phyloP scores from a whole-genome alignment of 2,329 filamentous ascomycete genomes.

The Alternaria hordeiaustralica region DNA sequence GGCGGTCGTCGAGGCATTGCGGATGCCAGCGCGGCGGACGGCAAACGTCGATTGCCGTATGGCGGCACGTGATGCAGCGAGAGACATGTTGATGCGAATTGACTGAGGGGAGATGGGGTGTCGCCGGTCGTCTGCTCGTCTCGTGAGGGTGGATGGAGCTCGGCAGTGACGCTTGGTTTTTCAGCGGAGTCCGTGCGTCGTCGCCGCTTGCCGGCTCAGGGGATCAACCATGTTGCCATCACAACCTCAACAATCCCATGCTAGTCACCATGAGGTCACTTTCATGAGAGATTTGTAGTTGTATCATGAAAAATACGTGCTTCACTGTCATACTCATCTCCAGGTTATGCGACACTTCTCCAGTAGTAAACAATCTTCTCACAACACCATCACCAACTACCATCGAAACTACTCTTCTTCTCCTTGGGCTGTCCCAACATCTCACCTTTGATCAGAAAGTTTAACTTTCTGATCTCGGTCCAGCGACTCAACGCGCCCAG shows the following conservation, averaged over 20 bases:
- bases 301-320: not conserved
- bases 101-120: slow-evolving; percentile 26
- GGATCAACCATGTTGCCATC: slow-evolving; percentile 8
- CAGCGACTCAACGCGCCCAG: slow-evolving; percentile 71
- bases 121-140: slow-evolving; percentile 21
- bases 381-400: slow-evolving; percentile 5
- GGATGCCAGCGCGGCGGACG: slow-evolving; percentile 52
- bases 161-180: slow-evolving; percentile 27
- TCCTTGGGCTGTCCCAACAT: slow-evolving; percentile 23
- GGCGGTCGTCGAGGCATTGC: slow-evolving; percentile 58
- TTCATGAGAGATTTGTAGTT: not conserved
- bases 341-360: not conserved
- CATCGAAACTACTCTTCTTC: slow-evolving; percentile 7
- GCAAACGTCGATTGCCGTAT: slow-evolving; percentile 53
- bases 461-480: slow-evolving; percentile 69
- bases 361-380: not conserved
- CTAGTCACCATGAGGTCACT: not conserved
- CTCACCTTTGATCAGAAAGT: slow-evolving; percentile 45
- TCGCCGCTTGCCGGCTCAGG: slow-evolving; percentile 22
- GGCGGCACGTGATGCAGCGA: slow-evolving; percentile 55
- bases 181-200: slow-evolving; percentile 18
- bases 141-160: slow-evolving; percentile 20
- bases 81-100: slow-evolving; percentile 53
- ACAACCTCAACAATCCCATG: not conserved
- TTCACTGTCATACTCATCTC: not conserved